These are phyloP conservation scores for Furcasterigmium sp. DNA, from an alignment of 2,329 filamentous ascomycete species.

Conservation along the genomic window DNA sequence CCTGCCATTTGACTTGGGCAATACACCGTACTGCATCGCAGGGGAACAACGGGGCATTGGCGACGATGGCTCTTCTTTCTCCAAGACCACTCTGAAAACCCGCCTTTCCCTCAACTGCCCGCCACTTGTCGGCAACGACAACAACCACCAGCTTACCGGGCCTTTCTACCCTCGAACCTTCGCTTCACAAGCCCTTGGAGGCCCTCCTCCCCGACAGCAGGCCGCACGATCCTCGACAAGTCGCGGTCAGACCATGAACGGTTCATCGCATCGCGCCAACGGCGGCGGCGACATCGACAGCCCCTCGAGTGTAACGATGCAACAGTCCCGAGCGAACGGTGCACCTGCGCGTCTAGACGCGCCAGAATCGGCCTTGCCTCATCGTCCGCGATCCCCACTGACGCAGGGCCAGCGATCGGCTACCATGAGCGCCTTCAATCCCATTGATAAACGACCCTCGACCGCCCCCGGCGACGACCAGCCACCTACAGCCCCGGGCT, in stretches of 20 bases:
- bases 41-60: not conserved
- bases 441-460: slow-evolving; percentile 32
- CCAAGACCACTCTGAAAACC: not conserved
- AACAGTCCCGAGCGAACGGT: not conserved
- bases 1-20: not conserved
- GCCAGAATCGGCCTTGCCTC: not conserved
- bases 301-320: not conserved
- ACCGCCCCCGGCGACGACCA: slow-evolving; percentile 38
- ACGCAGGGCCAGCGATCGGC: slow-evolving; percentile 9
- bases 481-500: slow-evolving; percentile 4
- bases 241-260: not conserved
- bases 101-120: not conserved
- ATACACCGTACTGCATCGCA: not conserved
- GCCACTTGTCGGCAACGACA: not conserved
- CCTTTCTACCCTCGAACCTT: not conserved
- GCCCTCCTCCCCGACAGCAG: not conserved
- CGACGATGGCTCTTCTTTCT: not conserved
- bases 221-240: not conserved
- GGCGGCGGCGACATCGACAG: not conserved
- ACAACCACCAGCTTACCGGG: not conserved
- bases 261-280: not conserved
- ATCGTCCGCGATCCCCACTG: slow-evolving; percentile 1
- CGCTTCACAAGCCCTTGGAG: not conserved
- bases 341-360: not conserved
- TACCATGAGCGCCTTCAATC: slow-evolving; percentile 7